phyloP scores from a whole-genome alignment of 768 basidiomycete species.

The Amanita muscaria region DNA sequence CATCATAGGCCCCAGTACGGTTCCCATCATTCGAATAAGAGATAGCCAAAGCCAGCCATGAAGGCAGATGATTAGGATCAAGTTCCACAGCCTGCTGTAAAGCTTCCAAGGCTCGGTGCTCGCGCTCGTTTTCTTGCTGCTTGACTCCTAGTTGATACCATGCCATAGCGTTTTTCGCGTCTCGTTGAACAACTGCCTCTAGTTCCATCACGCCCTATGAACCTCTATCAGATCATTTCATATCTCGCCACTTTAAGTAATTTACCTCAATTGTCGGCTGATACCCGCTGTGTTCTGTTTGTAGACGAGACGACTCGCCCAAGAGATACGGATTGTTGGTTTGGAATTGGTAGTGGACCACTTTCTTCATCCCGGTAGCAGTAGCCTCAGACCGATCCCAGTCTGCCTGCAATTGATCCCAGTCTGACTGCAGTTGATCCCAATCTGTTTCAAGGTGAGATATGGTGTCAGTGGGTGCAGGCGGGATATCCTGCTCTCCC shows the following conservation, averaged over 20 bases:
- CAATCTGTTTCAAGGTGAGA: background rate
- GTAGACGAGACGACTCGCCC: constrained; percentile 47
- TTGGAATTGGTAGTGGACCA: constrained; percentile 64
- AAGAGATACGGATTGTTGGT: constrained; percentile 68
- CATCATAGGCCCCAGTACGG: constrained; percentile 60
- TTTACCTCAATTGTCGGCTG: constrained; percentile 36
- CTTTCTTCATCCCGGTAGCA: constrained; percentile 47
- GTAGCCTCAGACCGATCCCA: constrained; percentile 84
- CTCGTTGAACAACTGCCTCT: constrained; percentile 81
- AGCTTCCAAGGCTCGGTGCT: constrained; percentile 82
- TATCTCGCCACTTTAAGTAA: constrained; percentile 2
- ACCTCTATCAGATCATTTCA: constrained; percentile 11
- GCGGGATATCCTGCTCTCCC: constrained; percentile 16
- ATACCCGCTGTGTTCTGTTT: constrained; percentile 29
- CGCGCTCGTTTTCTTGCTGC: constrained; percentile 97
- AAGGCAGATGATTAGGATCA: constrained; percentile 62
- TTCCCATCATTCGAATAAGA: constrained; percentile 88
- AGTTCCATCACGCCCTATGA: constrained; percentile 76
- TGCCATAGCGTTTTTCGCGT: constrained; percentile 57
- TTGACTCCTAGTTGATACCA: constrained; percentile 95
- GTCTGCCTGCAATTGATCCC: constrained; percentile 62
- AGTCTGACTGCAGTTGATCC: no score
- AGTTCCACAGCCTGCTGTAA: constrained; percentile 74
- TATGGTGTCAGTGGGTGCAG: constrained; percentile 19
- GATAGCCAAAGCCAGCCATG: constrained; percentile 88